phyloP scores from a whole-genome alignment of 192 early-diverging fungal species.

The Coemansia sp. region DNA sequence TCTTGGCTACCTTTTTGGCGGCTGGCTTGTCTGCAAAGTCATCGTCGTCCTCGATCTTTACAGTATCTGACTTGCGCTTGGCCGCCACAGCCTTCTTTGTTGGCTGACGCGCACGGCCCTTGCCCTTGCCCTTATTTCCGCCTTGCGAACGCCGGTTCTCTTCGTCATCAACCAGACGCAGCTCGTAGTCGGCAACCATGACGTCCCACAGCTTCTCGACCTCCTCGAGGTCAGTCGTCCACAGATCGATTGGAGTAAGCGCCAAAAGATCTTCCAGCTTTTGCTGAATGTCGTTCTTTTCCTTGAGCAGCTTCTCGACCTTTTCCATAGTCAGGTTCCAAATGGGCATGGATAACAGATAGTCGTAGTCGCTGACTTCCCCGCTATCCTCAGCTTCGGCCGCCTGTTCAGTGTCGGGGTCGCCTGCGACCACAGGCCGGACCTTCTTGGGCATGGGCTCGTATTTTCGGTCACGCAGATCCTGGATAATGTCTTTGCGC shows the following conservation, averaged over 20 bases:
- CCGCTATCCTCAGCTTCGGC: constrained; percentile 24
- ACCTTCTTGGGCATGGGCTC: constrained; percentile 59
- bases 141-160: constrained; percentile 37
- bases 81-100: constrained; percentile 37
- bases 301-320: constrained; percentile 71
- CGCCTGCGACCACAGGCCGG: constrained; percentile 46
- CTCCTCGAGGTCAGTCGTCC: constrained; percentile 84
- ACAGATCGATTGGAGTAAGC: constrained; percentile 73
- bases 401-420: constrained; percentile 55
- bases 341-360: constrained; percentile 86
- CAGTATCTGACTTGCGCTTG: constrained; percentile 51
- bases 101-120: constrained; percentile 19
- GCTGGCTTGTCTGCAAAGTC: not conserved
- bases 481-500: constrained; percentile 70
- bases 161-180: constrained; percentile 43
- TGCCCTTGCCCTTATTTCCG: constrained; percentile 34
- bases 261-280: constrained; percentile 68
- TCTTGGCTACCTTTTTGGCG: constrained; percentile 24
- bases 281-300: constrained; percentile 64
- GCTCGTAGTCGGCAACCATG: constrained; percentile 40
- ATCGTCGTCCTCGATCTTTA: constrained; percentile 28
- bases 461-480: constrained; percentile 71
- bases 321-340: constrained; percentile 90
- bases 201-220: constrained; percentile 83
- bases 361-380: constrained; percentile 67